Percentiles rank a stretch among this genome's conserved stretches.
These are phyloP conservation scores for Larix sibirica DNA, from an alignment of 83 land plant genomes.

Conservation along the genomic window DNA sequence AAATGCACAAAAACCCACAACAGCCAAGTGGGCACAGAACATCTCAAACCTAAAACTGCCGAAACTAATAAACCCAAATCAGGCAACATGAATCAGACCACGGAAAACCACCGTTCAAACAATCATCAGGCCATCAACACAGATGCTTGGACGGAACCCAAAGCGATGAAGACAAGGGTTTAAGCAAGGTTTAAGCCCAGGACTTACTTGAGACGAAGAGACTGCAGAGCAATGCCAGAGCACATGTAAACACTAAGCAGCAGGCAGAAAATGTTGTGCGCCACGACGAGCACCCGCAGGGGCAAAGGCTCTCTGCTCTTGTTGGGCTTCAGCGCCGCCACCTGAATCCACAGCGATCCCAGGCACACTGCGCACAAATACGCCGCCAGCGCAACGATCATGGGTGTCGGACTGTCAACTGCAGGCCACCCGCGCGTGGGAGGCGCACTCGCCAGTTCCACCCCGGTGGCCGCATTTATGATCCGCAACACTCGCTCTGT, in stretches of 20 bases:
- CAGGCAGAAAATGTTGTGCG: constrained; percentile 41
- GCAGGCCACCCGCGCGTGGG: constrained; percentile 25
- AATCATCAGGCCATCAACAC: too few species aligned
- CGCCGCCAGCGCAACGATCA: constrained; percentile 20
- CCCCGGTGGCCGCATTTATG: constrained; percentile 11
- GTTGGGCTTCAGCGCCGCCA: constrained; percentile 23
- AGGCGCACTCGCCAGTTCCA: constrained; percentile 23
- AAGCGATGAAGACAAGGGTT: background rate
- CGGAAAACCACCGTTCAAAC: too few species aligned
- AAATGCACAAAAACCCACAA: too few species aligned
- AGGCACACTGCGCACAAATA: constrained; percentile 20
- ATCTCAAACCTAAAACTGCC: background rate
- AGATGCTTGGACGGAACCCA: background rate
- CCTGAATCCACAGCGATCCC: constrained; percentile 25
- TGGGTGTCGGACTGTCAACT: constrained; percentile 37
- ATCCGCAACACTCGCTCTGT: constrained; percentile 1
- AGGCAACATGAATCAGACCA: background rate
- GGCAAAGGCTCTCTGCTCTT: constrained; percentile 23
- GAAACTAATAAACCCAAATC: background rate
- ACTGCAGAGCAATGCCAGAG: constrained; percentile 23
- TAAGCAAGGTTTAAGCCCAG: background rate
- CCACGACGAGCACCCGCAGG: constrained; percentile 22
- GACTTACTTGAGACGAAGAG: constrained; percentile 26
- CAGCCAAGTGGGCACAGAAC: too few species aligned
- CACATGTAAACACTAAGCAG: constrained; percentile 40